A percentile compares a stretch with the other conserved stretches of the same genome.
phyloP scores from a whole-genome alignment of 352 stramenopile species.

The Thalassiosira tumida region DNA sequence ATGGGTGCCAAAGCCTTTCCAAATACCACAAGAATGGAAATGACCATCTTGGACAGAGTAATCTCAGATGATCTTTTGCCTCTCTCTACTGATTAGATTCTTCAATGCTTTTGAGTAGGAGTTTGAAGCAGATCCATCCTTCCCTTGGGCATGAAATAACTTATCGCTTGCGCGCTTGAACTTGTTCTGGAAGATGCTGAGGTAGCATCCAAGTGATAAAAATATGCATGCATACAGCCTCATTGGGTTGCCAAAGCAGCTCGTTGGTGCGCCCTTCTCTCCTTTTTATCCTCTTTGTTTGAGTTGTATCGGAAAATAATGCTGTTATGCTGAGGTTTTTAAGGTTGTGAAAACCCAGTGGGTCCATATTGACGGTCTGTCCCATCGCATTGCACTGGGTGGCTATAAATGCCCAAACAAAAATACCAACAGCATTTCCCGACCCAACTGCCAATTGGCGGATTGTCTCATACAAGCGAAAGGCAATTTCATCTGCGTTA shows the following conservation, averaged over 20 bases:
- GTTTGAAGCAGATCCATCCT: conserved; percentile 49
- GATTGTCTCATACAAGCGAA: conserved; percentile 53
- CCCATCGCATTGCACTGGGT: conserved; percentile 74
- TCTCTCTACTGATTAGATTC: conserved; percentile 48
- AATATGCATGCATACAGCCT: conserved; percentile 24
- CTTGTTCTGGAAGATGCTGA: conserved; percentile 27
- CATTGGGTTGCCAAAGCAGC: conserved; percentile 63
- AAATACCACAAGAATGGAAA: conserved; percentile 67
- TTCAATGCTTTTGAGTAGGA: conserved; percentile 52
- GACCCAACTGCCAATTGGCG: conserved; percentile 51
- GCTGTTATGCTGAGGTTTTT: conserved; percentile 41
- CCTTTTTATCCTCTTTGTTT: conserved; percentile 64
- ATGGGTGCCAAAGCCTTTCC: conserved; percentile 67
- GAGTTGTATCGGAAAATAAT: no score
- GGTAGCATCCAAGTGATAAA: conserved; percentile 52
- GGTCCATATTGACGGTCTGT: conserved; percentile 52
- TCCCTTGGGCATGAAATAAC: conserved; percentile 52
- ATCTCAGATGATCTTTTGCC: no score
- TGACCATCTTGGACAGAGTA: conserved; percentile 33
- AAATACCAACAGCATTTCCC: conserved; percentile 43
- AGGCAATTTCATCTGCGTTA: conserved; percentile 64
- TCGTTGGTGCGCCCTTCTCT: conserved; percentile 59
- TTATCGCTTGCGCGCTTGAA: conserved; percentile 40
- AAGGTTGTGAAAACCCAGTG: conserved; percentile 66
- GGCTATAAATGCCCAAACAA: conserved; percentile 64